Evolutionary conservation across 805 yeast genomes (phyloP).

Genomic region (Yamadazyma takamatsuzukensis): DNA sequence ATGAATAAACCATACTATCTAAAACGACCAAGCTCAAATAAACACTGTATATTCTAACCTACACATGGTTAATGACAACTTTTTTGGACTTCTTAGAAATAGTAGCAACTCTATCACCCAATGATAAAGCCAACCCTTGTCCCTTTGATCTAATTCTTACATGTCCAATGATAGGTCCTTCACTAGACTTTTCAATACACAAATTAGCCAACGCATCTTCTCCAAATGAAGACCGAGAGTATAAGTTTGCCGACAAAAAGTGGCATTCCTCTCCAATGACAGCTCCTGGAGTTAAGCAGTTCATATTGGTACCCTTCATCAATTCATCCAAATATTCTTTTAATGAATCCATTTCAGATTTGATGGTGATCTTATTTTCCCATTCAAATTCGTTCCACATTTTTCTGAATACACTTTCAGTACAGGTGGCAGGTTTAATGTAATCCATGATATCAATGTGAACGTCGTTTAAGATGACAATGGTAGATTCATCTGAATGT

Average conservation of each 20-base stretch:
- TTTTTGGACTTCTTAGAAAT: constrained; percentile 52
- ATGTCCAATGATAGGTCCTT: constrained; percentile 83
- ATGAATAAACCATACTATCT: too few species aligned
- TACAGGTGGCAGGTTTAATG: constrained; percentile 89
- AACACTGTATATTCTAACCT: constrained; percentile 1
- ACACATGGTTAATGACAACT: constrained; percentile 14
- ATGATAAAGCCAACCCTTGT: constrained; percentile 90
- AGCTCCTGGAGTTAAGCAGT: constrained; percentile 88
- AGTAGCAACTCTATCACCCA: constrained; percentile 91
- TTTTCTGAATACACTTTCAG: constrained; percentile 85
- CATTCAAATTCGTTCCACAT: constrained; percentile 99
- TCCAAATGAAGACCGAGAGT: constrained; percentile 90
- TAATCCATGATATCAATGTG: constrained; percentile 97
- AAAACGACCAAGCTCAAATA: too few species aligned
- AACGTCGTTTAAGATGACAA: constrained; percentile 89
- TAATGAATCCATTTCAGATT: constrained; percentile 61
- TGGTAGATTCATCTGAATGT: constrained; percentile 82
- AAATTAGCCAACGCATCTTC: constrained; percentile 96
- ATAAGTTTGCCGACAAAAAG: constrained; percentile 90
- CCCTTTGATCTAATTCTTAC: constrained; percentile 96
- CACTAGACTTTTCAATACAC: constrained; percentile 78
- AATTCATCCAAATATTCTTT: constrained; percentile 75
- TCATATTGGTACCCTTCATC: constrained; percentile 86
- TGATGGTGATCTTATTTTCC: constrained; percentile 95
- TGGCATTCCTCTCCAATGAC: constrained; percentile 85